Percentiles rank a stretch among this genome's conserved stretches.
phyloP scores from a whole-genome alignment of 257 asterid species.

The Nicotiana otophora region DNA sequence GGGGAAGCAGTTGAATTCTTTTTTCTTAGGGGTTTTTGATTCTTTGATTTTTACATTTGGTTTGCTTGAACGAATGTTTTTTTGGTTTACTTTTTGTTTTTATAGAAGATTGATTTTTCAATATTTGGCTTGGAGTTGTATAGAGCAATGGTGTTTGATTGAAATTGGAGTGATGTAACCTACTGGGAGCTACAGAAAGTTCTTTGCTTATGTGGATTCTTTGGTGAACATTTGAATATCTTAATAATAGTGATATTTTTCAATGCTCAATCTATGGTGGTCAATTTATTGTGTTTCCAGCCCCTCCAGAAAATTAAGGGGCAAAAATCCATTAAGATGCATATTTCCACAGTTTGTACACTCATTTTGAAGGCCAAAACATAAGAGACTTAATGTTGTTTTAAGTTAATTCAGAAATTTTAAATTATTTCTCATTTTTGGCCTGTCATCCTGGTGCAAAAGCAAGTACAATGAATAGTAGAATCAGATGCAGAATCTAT shows the following conservation, averaged over 20 bases:
- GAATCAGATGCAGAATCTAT: not conserved
- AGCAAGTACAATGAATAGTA: not conserved
- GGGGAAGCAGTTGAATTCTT: not conserved
- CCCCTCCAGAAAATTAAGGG: not conserved
- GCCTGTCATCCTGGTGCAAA: not conserved
- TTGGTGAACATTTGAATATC: not conserved
- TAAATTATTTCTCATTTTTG: no score
- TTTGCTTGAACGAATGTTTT: constrained; percentile 10
- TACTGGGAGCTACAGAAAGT: not conserved
- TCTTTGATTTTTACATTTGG: constrained; percentile 7
- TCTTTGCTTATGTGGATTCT: not conserved
- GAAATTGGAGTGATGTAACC: not conserved
- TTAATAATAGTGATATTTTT: not conserved
- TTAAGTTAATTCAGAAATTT: no score
- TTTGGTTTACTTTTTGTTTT: not conserved
- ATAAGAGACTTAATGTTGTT: not conserved
- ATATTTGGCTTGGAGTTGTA: not conserved
- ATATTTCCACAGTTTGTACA: not conserved
- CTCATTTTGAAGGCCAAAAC: not conserved
- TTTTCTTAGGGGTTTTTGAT: constrained; percentile 11
- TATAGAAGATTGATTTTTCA: not conserved
- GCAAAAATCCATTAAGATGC: not conserved
- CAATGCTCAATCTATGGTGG: not conserved
- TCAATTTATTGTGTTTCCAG: not conserved
- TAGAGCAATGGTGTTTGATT: constrained; percentile 5